Conservation (phyloP, 208 protist species). For the Zelonia costaricensis region DNA sequence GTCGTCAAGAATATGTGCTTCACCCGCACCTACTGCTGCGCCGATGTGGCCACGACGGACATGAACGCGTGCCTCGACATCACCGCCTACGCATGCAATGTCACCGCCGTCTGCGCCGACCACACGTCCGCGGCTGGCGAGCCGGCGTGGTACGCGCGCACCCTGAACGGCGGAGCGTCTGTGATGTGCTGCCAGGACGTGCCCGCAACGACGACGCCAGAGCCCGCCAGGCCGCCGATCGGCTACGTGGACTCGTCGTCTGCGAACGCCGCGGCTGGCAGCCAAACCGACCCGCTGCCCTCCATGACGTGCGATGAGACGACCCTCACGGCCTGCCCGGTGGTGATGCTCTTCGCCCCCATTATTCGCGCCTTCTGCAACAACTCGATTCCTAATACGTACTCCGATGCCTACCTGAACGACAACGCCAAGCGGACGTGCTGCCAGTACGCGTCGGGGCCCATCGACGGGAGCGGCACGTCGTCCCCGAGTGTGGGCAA, state of each 20-base stretch:
- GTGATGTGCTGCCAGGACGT: conserved; percentile 16
- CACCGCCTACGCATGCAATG: conserved; percentile 16
- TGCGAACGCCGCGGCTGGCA: not conserved
- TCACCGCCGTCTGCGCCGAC: conserved; percentile 2
- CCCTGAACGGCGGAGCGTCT: conserved; percentile 13
- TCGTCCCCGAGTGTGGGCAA: not conserved
- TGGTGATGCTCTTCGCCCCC: not conserved
- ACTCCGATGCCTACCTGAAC: conserved; percentile 19
- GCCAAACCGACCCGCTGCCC: not conserved
- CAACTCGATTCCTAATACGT: conserved; percentile 10
- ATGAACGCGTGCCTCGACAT: conserved; percentile 12
- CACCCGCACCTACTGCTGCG: conserved; percentile 22
- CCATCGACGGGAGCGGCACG: not conserved
- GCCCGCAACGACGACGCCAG: conserved; percentile 5
- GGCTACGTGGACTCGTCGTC: not conserved
- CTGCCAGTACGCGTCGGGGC: conserved; percentile 17
- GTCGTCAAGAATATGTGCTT: conserved; percentile 15
- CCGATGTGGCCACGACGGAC: not conserved
- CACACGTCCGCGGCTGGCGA: not conserved
- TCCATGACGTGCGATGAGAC: conserved; percentile 7
- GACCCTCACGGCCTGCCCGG: conserved; percentile 6
- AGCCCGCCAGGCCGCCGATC: conserved; percentile 5
- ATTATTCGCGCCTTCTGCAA: conserved; percentile 23
- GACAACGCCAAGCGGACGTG: conserved; percentile 7
- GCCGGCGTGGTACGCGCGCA: conserved; percentile 7